phyloP scores from a whole-genome alignment of 2,329 filamentous ascomycete species.

The Chaetomiaceae sp. region DNA sequence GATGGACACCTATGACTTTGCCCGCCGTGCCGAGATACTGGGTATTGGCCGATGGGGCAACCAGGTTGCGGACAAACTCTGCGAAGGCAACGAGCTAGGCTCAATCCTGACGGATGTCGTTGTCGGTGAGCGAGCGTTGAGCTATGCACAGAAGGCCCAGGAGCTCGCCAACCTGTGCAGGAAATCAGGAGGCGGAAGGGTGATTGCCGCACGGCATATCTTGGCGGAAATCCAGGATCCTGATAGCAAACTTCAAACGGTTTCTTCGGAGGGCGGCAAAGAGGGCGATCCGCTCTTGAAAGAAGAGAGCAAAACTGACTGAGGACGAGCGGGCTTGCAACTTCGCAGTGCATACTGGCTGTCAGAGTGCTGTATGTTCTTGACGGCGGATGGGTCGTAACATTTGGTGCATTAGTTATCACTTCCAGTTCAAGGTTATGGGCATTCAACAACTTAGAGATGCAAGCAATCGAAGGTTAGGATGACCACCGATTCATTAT shows the following conservation, averaged over 20 bases:
- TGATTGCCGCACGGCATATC: slow-evolving; percentile 5
- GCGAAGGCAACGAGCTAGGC: slow-evolving; percentile 15
- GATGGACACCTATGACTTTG: slow-evolving; percentile 23
- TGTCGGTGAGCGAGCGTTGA: slow-evolving; percentile 8
- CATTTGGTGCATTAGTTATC: too few relatives aligned
- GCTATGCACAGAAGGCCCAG: slow-evolving; percentile 12
- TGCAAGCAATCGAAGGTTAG: too few relatives aligned
- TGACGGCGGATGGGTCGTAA: too few relatives aligned
- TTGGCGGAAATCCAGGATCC: not conserved
- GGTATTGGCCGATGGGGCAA: slow-evolving; percentile 22
- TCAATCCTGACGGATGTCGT: slow-evolving; percentile 15
- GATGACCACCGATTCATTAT: too few relatives aligned
- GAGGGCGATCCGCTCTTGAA: not conserved
- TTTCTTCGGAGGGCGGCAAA: not conserved
- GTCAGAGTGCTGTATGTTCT: too few relatives aligned
- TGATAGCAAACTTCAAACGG: too few relatives aligned
- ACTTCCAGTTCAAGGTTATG: too few relatives aligned
- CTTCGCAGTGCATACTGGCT: too few relatives aligned
- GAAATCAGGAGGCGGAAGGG: slow-evolving; percentile 3
- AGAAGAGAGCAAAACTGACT: not conserved
- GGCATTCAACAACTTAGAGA: too few relatives aligned
- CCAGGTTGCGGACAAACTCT: slow-evolving; percentile 5
- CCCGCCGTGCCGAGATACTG: slow-evolving; percentile 17
- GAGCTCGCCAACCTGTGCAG: slow-evolving; percentile 15
- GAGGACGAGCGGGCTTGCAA: too few relatives aligned